Percentiles rank a stretch among this genome's conserved stretches.
These are phyloP conservation scores for Sequoiadendron giganteum DNA, from an alignment of 75 land plant species.

Conservation along the genomic window DNA sequence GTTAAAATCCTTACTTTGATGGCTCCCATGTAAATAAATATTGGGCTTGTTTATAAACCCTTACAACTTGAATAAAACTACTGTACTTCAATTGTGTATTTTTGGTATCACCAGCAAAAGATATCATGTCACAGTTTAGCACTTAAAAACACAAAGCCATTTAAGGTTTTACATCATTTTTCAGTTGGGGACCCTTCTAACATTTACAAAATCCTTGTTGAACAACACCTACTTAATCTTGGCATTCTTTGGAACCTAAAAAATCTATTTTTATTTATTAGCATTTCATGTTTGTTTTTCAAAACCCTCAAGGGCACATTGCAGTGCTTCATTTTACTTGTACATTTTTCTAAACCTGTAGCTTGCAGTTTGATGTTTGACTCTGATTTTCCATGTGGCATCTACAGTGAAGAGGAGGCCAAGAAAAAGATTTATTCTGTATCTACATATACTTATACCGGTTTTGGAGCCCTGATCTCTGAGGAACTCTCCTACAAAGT, in stretches of 20 bases:
- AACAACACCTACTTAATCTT: background rate
- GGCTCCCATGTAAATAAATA: background rate
- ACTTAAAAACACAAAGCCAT: background rate
- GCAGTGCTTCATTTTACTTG: background rate
- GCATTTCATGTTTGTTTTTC: background rate
- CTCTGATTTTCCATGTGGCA: background rate
- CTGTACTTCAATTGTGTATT: background rate
- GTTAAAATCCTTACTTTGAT: background rate
- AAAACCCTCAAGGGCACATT: background rate
- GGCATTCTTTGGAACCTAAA: background rate
- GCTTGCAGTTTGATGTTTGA: background rate
- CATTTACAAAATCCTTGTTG: background rate
- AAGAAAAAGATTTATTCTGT: conserved; percentile 79
- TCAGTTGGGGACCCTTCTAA: background rate
- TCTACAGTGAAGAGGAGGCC: conserved; percentile 67
- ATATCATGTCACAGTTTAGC: background rate
- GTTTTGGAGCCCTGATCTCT: conserved; percentile 65
- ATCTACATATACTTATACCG: conserved; percentile 64
- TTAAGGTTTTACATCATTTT: background rate
- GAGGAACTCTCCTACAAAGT: conserved; percentile 73
- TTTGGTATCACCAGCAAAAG: background rate
- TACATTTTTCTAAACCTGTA: background rate
- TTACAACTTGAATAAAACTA: background rate
- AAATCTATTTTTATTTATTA: background rate
- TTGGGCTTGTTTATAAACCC: background rate